These are phyloP conservation scores for Periconia sp. DNA, from an alignment of 2,329 filamentous ascomycete species.

Conservation along the genomic window DNA sequence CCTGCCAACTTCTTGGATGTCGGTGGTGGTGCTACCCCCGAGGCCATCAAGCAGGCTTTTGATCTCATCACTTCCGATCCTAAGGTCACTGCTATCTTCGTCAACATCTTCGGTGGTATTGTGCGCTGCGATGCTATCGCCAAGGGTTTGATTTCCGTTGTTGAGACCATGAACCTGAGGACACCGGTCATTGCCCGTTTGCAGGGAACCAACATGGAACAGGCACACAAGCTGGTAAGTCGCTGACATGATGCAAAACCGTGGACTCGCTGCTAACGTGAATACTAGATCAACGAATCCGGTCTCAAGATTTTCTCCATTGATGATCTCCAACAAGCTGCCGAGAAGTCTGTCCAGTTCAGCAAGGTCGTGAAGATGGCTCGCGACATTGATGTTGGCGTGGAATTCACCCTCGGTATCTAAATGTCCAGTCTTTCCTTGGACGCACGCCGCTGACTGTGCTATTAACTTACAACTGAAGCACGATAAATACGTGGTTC, in stretches of 20 bases:
- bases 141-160: slow-evolving; percentile 92
- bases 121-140: slow-evolving; percentile 98
- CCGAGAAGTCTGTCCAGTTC: slow-evolving; percentile 98
- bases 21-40: slow-evolving; percentile 93
- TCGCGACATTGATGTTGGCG: slow-evolving; percentile 94
- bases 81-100: slow-evolving; percentile 98
- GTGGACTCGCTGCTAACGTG: background rate
- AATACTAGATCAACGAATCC: slow-evolving; percentile 83
- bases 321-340: slow-evolving; percentile 93
- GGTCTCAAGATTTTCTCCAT: slow-evolving; percentile 99
- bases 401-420: slow-evolving; percentile 69
- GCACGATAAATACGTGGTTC: slow-evolving; percentile 1
- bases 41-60: slow-evolving; percentile 96
- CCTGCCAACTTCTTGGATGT: slow-evolving; percentile 99
- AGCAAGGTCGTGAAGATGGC: slow-evolving; percentile 99
- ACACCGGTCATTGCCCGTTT: slow-evolving; percentile 96
- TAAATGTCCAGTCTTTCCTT: slow-evolving; percentile 49
- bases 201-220: slow-evolving; percentile 98
- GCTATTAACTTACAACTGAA: slow-evolving; percentile 5
- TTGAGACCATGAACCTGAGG: slow-evolving; percentile 90
- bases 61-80: slow-evolving; percentile 98
- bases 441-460: slow-evolving; percentile 10
- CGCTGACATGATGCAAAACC: too few species aligned
- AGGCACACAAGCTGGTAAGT: slow-evolving; percentile 76
- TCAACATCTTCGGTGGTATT: slow-evolving; percentile 99